These are phyloP conservation scores for Pilatotrama ljubarskyi DNA, from an alignment of 768 basidiomycete genomes.

Conservation along the genomic window DNA sequence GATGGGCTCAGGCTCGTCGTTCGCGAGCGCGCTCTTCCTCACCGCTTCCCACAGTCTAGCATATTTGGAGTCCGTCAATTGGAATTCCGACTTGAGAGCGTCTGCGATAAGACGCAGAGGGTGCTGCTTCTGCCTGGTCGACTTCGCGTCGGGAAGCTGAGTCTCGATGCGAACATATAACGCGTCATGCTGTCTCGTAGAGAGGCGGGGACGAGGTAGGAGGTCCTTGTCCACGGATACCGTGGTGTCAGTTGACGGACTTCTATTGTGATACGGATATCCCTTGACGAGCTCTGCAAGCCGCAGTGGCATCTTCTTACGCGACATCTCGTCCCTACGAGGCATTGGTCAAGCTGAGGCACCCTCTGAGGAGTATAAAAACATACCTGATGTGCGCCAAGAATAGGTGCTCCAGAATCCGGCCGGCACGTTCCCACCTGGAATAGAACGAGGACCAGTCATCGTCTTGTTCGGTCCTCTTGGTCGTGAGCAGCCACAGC, in stretches of 20 bases:
- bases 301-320: slow-evolving; percentile 62
- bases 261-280: slow-evolving; percentile 57
- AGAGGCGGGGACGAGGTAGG: slow-evolving; percentile 64
- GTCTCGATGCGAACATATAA: slow-evolving; percentile 68
- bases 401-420: slow-evolving; percentile 77
- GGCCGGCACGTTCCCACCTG: slow-evolving; percentile 73
- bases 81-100: slow-evolving; percentile 50
- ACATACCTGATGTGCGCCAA: slow-evolving; percentile 68
- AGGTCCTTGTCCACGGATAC: slow-evolving; percentile 41
- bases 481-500: slow-evolving; percentile 64
- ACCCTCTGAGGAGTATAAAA: neutral
- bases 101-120: slow-evolving; percentile 63
- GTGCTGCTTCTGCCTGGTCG: slow-evolving; percentile 43
- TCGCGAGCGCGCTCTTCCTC: slow-evolving; percentile 38
- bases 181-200: slow-evolving; percentile 63
- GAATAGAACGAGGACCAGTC: slow-evolving; percentile 68
- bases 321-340: slow-evolving; percentile 56
- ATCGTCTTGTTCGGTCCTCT: slow-evolving; percentile 49
- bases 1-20: slow-evolving; percentile 20
- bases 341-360: neutral
- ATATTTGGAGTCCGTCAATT: slow-evolving; percentile 37
- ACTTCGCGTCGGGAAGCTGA: slow-evolving; percentile 40
- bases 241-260: slow-evolving; percentile 28
- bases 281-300: slow-evolving; percentile 67
- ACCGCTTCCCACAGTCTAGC: slow-evolving; percentile 56